Evolutionary conservation across 2,329 filamentous ascomycete species (phyloP), one percentile per base, ranked within the genome.

Genomic region (Claviceps digitariae): DNA sequence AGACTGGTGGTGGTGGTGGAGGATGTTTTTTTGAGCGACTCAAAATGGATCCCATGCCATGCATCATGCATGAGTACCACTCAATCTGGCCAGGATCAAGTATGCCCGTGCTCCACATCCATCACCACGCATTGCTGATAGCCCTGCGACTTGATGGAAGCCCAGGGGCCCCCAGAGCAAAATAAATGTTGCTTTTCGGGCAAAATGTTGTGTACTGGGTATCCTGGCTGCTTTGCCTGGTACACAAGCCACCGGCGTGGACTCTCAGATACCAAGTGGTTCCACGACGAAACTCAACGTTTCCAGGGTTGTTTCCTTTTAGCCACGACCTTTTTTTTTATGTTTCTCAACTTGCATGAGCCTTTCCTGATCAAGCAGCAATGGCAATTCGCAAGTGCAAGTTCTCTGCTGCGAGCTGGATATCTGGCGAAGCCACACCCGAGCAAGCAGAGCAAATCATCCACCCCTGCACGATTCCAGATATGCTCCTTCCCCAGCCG

Each of bases 171-270:
- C 48, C 4, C 48, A 50, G 21, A 50, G 48, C 48, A 50, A 40
- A 40, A 45, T 27, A 44, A 29, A 41, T 27, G 21, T 17, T 44
- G 21, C 34, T 47, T 31, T 27, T 10, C 12, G 34, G 17, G 20
- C 8, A 41, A 47, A 29, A 52, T 27, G 17, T 8, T 13, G 31
- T 21, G 17, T 17, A 38, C 23, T 23, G 13, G 34, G 23, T 34
- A 48, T 34, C 51, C 51, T 23, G 52, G 47, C 34, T 27, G 10
- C n/a, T 48, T 44, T 12, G 20, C 21, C 41, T 51, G 29, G n/a
- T 20, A 10, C 46, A 40, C 46, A 49, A 50, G 52, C 36, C 36
- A 36, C 50, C 45, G 44, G 53, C 45, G n/a, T 44, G 43, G 50
- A 50, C 41, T 50, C 48, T 48, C 47, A 23, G 25, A 44, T 54